Evolutionary conservation across 2,329 filamentous ascomycete genomes (phyloP).

Genomic region (Coleophoma eucalyptorum): DNA sequence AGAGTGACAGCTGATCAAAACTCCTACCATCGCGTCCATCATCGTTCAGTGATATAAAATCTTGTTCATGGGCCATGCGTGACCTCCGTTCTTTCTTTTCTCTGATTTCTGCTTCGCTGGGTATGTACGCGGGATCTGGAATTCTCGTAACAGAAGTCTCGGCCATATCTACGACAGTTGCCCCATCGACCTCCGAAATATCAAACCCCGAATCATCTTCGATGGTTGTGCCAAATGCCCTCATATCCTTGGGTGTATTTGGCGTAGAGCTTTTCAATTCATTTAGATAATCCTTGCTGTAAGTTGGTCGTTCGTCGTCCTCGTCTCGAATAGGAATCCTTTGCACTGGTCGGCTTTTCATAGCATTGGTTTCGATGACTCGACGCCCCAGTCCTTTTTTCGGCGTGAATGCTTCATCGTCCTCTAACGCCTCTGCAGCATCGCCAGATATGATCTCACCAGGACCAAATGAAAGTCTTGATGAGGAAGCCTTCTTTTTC

Average conservation of each 20-base stretch:
- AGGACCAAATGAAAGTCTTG: constrained; percentile 74
- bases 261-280: constrained; percentile 85
- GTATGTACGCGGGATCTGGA: constrained; percentile 50
- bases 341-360: constrained; percentile 37
- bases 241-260: constrained; percentile 67
- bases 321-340: constrained; percentile 33
- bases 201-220: constrained; percentile 54
- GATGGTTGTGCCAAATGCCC: constrained; percentile 36
- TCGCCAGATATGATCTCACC: constrained; percentile 50
- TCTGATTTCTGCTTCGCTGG: constrained; percentile 79
- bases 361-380: constrained; percentile 63
- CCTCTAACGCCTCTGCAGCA: constrained; percentile 45
- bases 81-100: constrained; percentile 88
- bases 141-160: constrained; percentile 10
- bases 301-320: constrained; percentile 70
- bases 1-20: constrained; percentile 27
- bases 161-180: constrained; percentile 55
- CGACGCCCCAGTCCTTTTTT: constrained; percentile 62
- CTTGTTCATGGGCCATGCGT: constrained; percentile 71
- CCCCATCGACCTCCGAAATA: constrained; percentile 57
- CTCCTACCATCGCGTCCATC: constrained; percentile 44
- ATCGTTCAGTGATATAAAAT: constrained; percentile 62
- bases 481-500: constrained; percentile 55
- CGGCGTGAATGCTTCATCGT: constrained; percentile 52
- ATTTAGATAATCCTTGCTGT: constrained; percentile 82